Evolutionary conservation across 176 grass and related monocot genomes (phyloP), one percentile per base, ranked within the genome.

Genomic region (Leersia perrieri): DNA sequence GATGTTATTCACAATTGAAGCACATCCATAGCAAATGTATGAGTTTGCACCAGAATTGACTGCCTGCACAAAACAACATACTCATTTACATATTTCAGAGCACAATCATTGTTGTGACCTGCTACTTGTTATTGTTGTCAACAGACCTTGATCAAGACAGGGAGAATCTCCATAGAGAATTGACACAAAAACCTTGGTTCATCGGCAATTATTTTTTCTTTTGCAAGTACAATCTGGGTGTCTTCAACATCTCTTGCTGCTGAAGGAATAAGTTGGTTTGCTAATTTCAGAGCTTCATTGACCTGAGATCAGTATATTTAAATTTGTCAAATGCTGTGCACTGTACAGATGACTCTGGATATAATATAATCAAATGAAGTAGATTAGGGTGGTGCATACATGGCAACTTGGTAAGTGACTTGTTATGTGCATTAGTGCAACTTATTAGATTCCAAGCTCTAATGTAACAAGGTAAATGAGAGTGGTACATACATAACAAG

Each of bases 1-100:
- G 74, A 99, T 99, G 85, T 93, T 95, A 80, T 89, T 93, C 44
- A 93, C 90, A 40, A 93, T 87, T 51, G 96, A 93, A 79, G 92
- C 79, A 84, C 92, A 99, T 11, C 84, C 92, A 87, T 91, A 99
- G 58, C 88, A 95, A 83, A 93, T 84, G 60, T 80, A 88, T 2
- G 85, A 63, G 86, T 99, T 99, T 84, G 96, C 90, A 76, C 96
- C 92, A 88, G 88, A 90, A 69, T 99, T 91, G 26, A 99, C 96
- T 23, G 85, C 84, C 96, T 99, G 87, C 72, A 81, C 31, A 86
- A 73, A 53, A 74, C 23, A 85, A 68, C 68, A 86, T 61, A 51
- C 29, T 85, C 81, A 77, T 14, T 80, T 80, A 42, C 61, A 83
- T 67, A 86, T 76, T 65, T 83, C 33, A 80, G 65, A 84, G 68